Percentiles rank a stretch among this genome's conserved stretches.
phyloP scores from a whole-genome alignment of 1,139 yeast genomes.

The Magnusiomyces ingens region DNA sequence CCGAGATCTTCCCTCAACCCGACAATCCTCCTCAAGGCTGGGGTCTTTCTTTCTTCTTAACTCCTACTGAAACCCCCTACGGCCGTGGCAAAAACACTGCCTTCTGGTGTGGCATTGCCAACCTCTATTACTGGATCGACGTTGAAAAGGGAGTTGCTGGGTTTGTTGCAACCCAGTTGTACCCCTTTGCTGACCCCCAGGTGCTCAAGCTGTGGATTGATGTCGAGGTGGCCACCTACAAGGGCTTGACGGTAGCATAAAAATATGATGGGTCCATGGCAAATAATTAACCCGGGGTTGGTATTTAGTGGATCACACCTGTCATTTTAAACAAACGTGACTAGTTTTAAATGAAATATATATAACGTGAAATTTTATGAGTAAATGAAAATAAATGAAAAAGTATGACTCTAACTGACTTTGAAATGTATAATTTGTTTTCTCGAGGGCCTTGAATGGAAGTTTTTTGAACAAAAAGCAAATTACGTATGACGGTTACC shows the following conservation, averaged over 20 bases:
- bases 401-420: too few relatives aligned
- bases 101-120: conserved; percentile 45
- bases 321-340: too few relatives aligned
- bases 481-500: too few relatives aligned
- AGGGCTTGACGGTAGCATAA: conserved; percentile 5
- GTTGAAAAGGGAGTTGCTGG: conserved; percentile 40
- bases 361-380: too few relatives aligned
- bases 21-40: conserved; percentile 24
- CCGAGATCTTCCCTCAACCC: conserved; percentile 21
- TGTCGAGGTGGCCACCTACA: conserved; percentile 17
- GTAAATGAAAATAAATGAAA: too few relatives aligned
- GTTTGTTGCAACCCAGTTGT: conserved; percentile 38
- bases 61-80: conserved; percentile 26
- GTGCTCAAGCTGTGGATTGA: conserved; percentile 17
- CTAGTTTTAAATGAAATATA: too few relatives aligned
- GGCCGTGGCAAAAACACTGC: conserved; percentile 40
- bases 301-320: too few relatives aligned
- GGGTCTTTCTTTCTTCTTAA: conserved; percentile 21
- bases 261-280: background rate
- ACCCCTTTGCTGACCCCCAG: conserved; percentile 29
- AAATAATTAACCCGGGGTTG: too few relatives aligned
- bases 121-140: conserved; percentile 44
- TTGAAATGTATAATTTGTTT: too few relatives aligned
- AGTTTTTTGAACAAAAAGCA: too few relatives aligned
- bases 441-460: too few relatives aligned